Conservation (phyloP, 2,329 filamentous ascomycete species). For the Penicillium palitans region DNA sequence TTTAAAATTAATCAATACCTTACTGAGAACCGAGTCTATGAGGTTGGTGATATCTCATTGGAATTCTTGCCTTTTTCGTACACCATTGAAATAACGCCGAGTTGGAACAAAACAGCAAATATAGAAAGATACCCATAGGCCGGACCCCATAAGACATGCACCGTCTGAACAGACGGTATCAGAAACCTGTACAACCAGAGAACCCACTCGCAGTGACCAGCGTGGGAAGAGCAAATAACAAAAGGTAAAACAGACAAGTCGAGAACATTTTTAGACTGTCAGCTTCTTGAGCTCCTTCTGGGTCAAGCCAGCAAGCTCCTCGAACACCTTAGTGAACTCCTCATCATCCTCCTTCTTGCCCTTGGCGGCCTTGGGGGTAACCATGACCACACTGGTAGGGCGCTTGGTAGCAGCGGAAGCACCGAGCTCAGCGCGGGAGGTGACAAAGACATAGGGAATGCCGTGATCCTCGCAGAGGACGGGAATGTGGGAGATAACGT, state of each 20-base stretch:
- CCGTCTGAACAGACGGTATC: slow-evolving; percentile 38
- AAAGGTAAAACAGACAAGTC: slow-evolving; percentile 24
- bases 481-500: slow-evolving; percentile 97
- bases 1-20: not conserved
- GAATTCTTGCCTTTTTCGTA: slow-evolving; percentile 42
- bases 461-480: slow-evolving; percentile 98
- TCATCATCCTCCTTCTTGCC: slow-evolving; percentile 52
- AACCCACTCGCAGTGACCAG: slow-evolving; percentile 31
- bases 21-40: slow-evolving; percentile 11
- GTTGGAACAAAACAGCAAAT: slow-evolving; percentile 38
- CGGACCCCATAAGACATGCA: slow-evolving; percentile 42
- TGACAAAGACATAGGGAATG: slow-evolving; percentile 94
- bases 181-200: slow-evolving; percentile 41
- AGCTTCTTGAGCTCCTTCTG: slow-evolving; percentile 60
- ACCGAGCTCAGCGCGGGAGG: slow-evolving; percentile 87
- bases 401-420: slow-evolving; percentile 93
- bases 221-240: slow-evolving; percentile 22
- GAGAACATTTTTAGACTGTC: slow-evolving; percentile 46
- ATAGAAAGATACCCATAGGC: slow-evolving; percentile 39
- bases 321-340: slow-evolving; percentile 56
- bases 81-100: slow-evolving; percentile 42
- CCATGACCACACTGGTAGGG: slow-evolving; percentile 95
- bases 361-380: slow-evolving; percentile 54
- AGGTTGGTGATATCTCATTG: slow-evolving; percentile 29
- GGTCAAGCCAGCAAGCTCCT: slow-evolving; percentile 59